Conservation (phyloP, 2,329 filamentous ascomycete species). For the Colletotrichum endophyticum region DNA sequence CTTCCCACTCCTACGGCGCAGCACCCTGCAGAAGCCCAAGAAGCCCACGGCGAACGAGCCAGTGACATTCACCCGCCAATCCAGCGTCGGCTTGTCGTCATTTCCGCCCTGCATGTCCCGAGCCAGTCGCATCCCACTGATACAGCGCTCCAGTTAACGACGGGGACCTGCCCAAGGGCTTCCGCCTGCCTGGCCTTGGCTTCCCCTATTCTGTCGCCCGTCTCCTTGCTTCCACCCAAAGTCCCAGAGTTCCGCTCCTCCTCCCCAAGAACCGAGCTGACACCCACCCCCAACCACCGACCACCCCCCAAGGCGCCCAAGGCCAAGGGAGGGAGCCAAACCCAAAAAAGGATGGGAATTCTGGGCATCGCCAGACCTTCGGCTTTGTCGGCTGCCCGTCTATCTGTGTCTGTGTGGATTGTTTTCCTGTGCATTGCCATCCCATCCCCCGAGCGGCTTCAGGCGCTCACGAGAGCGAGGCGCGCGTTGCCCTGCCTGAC, state of each 20-base stretch:
- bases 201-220: background rate
- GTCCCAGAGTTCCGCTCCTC: conserved; percentile 19
- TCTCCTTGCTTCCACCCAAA: conserved; percentile 3
- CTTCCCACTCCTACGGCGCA: conserved; percentile 1
- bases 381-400: background rate
- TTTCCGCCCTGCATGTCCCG: conserved; percentile 1
- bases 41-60: background rate
- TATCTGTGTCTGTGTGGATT: background rate
- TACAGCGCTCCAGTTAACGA: background rate
- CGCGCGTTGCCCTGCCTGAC: background rate
- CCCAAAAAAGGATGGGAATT: background rate
- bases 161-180: background rate
- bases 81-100: background rate
- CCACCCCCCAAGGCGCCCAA: background rate
- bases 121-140: background rate
- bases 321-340: conserved; percentile 17
- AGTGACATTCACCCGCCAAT: background rate
- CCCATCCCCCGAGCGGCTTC: background rate
- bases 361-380: conserved; percentile 2
- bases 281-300: background rate
- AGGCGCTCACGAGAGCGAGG: background rate
- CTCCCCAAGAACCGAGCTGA: background rate
- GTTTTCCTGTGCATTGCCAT: background rate
- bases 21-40: background rate
- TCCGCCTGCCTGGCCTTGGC: background rate